A percentile compares a stretch with the other conserved stretches of the same genome.
Evolutionary conservation across 306 rosid genomes (phyloP).

Genomic region (Medicago truncatula): DNA sequence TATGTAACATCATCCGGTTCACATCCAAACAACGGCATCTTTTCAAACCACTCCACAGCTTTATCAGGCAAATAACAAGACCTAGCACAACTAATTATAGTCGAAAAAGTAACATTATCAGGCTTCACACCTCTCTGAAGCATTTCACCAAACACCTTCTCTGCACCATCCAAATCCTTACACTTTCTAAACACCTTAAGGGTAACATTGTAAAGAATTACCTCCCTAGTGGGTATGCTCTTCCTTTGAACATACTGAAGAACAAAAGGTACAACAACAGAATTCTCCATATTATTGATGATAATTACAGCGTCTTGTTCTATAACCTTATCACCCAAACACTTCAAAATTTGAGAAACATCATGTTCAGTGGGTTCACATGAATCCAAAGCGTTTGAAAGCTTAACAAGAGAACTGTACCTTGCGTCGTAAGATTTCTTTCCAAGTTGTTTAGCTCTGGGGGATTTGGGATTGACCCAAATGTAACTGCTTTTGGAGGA

Average conservation of each 20-base stretch:
- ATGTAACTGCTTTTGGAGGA: constrained; percentile 54
- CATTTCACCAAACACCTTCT: constrained; percentile 85
- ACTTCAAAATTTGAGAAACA: constrained; percentile 54
- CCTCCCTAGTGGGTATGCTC: constrained; percentile 56
- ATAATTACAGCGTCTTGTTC: constrained; percentile 84
- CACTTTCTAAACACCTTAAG: constrained; percentile 75
- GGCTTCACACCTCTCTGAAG: constrained; percentile 69
- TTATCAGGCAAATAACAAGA: constrained; percentile 57
- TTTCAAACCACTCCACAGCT: constrained; percentile 95
- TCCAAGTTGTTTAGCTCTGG: constrained; percentile 75
- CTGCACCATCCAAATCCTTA: constrained; percentile 74
- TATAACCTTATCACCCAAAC: constrained; percentile 52
- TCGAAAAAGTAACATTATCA: constrained; percentile 84
- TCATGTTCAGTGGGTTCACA: constrained; percentile 55
- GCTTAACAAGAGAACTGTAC: constrained; percentile 62
- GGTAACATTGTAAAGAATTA: constrained; percentile 83
- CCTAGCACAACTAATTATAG: constrained; percentile 93
- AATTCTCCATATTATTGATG: constrained; percentile 67
- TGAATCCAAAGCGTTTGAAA: constrained; percentile 66
- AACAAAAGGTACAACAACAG: constrained; percentile 60
- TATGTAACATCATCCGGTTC: constrained; percentile 84
- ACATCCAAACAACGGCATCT: constrained; percentile 71
- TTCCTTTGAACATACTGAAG: constrained; percentile 60
- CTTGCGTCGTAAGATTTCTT: constrained; percentile 70
- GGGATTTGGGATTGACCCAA: constrained; percentile 93